Evolutionary conservation across 352 stramenopile species (phyloP).

Genomic region (Pythium monospermum): DNA sequence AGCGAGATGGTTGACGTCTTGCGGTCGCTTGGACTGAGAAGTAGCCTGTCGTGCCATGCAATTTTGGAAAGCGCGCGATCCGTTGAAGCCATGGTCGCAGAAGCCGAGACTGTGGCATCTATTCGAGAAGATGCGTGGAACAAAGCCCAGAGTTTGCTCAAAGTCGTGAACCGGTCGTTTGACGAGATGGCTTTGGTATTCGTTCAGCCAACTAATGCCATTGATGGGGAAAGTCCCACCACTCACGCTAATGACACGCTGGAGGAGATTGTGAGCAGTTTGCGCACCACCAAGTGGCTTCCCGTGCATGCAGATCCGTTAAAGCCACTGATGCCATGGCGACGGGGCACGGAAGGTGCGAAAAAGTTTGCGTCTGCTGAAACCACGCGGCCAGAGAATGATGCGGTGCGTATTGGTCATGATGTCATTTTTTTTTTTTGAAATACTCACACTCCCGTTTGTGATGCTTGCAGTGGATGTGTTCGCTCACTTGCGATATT

Average conservation of each 20-base stretch:
- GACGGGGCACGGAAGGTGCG: conserved; percentile 2
- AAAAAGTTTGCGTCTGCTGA: conserved; percentile 31
- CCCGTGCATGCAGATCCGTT: conserved; percentile 11
- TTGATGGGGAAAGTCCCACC: no score
- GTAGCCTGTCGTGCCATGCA: conserved; percentile 57
- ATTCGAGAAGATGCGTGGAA: conserved; percentile 24
- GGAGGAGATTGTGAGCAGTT: conserved; percentile 1
- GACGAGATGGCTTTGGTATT: conserved; percentile 52
- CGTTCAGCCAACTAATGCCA: no score
- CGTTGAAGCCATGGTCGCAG: conserved; percentile 40
- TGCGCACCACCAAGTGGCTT: conserved; percentile 16
- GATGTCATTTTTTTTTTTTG: conserved; percentile 6
- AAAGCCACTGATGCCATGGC: conserved; percentile 53
- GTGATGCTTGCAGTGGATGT: conserved; percentile 61
- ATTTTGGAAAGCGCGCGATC: conserved; percentile 64
- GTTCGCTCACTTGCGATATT: conserved; percentile 47
- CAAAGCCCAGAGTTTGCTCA: conserved; percentile 53
- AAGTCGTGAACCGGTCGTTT: conserved; percentile 74
- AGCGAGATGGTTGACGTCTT: conserved; percentile 47
- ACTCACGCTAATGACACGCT: not conserved
- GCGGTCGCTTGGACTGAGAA: conserved; percentile 47
- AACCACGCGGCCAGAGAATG: conserved; percentile 38
- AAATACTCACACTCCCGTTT: no score
- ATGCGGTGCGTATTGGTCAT: conserved; percentile 41
- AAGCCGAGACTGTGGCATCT: conserved; percentile 1